These are phyloP conservation scores for Podila verticillata DNA, from an alignment of 192 early-diverging fungal genomes.

Conservation along the genomic window DNA sequence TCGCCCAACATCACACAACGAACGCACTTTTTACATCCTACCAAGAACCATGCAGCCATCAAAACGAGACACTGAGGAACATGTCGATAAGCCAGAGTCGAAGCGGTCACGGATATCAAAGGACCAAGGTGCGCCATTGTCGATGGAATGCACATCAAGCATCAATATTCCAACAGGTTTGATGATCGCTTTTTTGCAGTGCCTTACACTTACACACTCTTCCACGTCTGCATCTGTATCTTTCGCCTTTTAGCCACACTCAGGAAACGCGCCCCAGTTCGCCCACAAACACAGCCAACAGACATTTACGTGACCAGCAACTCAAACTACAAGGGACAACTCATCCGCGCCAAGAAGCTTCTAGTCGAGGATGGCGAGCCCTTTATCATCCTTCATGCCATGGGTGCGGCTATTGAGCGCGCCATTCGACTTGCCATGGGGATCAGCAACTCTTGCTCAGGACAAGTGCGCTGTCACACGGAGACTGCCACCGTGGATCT, in stretches of 20 bases:
- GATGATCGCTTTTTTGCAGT: background rate
- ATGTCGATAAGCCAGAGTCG: slow-evolving; percentile 17
- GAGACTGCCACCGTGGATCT: slow-evolving; percentile 75
- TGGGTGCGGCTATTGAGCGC: slow-evolving; percentile 78
- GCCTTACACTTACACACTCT: background rate
- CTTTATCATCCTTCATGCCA: slow-evolving; percentile 77
- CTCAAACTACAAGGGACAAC: slow-evolving; percentile 66
- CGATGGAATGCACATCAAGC: background rate
- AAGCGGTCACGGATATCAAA: slow-evolving; percentile 36
- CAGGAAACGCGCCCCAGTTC: slow-evolving; percentile 70
- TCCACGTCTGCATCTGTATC: background rate
- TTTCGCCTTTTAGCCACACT: slow-evolving; percentile 35
- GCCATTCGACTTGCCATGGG: slow-evolving; percentile 74
- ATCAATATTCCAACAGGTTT: background rate
- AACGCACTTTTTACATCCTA: background rate
- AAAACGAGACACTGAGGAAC: background rate
- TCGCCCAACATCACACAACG: background rate
- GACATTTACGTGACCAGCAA: slow-evolving; percentile 86
- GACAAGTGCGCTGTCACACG: slow-evolving; percentile 68
- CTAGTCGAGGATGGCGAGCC: slow-evolving; percentile 69
- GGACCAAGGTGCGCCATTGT: slow-evolving; percentile 20
- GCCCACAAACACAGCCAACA: slow-evolving; percentile 68
- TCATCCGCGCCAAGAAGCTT: slow-evolving; percentile 72
- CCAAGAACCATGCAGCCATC: slow-evolving; percentile 8
- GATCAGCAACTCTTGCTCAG: slow-evolving; percentile 64